These are phyloP conservation scores for Cladosporium oxysporum DNA, from an alignment of 2,329 filamentous ascomycete genomes.

Conservation along the genomic window DNA sequence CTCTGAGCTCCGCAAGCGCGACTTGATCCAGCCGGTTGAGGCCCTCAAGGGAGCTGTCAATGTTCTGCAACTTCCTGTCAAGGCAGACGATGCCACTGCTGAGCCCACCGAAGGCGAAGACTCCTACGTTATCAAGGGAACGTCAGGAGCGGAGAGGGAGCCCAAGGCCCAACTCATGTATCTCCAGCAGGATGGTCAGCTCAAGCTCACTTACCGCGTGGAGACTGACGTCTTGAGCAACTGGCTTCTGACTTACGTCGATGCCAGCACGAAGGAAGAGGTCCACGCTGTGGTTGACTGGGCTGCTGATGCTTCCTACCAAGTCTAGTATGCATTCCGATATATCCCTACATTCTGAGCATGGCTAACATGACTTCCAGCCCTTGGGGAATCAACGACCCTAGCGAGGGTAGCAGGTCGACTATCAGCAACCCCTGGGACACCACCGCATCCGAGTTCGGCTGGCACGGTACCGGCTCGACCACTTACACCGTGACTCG, in stretches of 20 bases:
- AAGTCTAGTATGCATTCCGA: conserved; percentile 47
- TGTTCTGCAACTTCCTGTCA: conserved; percentile 45
- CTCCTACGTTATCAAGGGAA: conserved; percentile 50
- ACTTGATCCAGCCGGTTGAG: conserved; percentile 45
- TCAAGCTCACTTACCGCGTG: conserved; percentile 58
- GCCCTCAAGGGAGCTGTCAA: conserved; percentile 47
- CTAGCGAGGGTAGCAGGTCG: conserved; percentile 50
- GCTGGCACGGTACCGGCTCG: conserved; percentile 55
- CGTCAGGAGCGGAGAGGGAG: conserved; percentile 52
- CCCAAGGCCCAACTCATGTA: conserved; percentile 60
- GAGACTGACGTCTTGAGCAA: conserved; percentile 60
- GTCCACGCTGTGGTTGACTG: conserved; percentile 60
- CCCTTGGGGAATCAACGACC: conserved; percentile 59
- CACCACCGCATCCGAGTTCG: conserved; percentile 50
- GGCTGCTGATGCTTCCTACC: conserved; percentile 56
- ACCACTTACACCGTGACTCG: conserved; percentile 55
- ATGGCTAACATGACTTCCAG: conserved; percentile 1
- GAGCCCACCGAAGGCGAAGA: conserved; percentile 38
- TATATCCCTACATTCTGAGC: too few species aligned
- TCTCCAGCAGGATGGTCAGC: conserved; percentile 51
- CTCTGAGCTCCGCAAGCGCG: conserved; percentile 45
- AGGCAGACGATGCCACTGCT: conserved; percentile 43
- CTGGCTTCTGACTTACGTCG: conserved; percentile 62
- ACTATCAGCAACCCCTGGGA: conserved; percentile 54
- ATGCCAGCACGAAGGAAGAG: conserved; percentile 50